Evolutionary conservation across 345 rosid genomes (phyloP).

Genomic region (Heritiera fomes): DNA sequence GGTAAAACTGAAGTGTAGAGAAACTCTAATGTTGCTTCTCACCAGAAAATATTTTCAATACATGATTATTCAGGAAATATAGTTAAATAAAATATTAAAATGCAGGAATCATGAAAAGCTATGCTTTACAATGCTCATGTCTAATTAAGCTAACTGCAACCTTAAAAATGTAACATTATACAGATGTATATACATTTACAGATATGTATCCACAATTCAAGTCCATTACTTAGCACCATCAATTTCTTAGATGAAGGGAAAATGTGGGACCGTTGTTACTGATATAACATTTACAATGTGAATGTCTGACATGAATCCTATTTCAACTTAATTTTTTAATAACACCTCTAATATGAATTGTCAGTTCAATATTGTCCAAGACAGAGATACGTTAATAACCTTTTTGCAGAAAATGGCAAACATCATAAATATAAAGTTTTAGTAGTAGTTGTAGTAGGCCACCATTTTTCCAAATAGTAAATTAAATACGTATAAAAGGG

Average conservation of each 20-base stretch:
- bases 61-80: background rate
- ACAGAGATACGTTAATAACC: background rate
- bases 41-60: background rate
- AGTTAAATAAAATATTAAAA: background rate
- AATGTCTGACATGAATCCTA: background rate
- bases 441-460: background rate
- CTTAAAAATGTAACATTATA: background rate
- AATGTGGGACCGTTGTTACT: background rate
- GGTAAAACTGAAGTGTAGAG: background rate
- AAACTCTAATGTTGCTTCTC: background rate
- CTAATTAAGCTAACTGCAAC: background rate
- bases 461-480: background rate
- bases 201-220: background rate
- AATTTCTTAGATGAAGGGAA: background rate
- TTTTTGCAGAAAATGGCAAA: background rate
- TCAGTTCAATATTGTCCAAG: background rate
- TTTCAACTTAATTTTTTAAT: background rate
- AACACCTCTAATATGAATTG: background rate
- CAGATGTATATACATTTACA: background rate
- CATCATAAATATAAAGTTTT: background rate
- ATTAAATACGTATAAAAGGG: background rate
- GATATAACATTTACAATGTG: background rate
- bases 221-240: background rate
- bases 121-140: background rate
- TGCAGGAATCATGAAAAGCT: background rate